Evolutionary conservation across 225 moss, liverwort and hornwort genomes (phyloP), one percentile per base, ranked within the genome.

Genomic region (Pseudisothecium myosuroides): DNA sequence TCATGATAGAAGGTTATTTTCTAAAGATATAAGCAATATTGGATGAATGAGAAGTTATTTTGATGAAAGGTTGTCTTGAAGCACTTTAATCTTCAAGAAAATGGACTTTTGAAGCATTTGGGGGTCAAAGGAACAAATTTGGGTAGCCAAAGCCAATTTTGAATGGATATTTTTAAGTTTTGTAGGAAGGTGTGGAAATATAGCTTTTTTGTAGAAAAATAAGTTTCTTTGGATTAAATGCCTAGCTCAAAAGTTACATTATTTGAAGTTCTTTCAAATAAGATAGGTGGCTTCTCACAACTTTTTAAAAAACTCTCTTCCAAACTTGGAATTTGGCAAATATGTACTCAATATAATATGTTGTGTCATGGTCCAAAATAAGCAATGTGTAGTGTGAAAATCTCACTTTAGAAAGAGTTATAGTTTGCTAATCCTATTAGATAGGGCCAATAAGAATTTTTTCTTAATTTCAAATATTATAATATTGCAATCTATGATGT

Each of bases 281-380:
- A 2, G 4, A 39, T 3, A 69, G 14, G 39, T 23, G 8, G 24
- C 1, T 23, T 68, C 0, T 13, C 1, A n/a, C 4, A 68, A 7
- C 6, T n/a, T 12, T 12, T 21, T 4, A 10, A 12, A 2, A 67
- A n/a, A 7, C 0, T 67, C 4, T n/a, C 1, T 12, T 39, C 4
- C 6, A 67, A 6, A 22, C 12, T 23, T 68, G 23, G 13, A 68
- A 68, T n/a, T n/a, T 68, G 23, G 7, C 12, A 23, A n/a, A 23
- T 68, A 22, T 22, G 7, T 67, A n/a, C 0, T 13, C 22, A n/a
- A 68, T 12, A 39, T n/a, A 5, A 67, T n/a, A 21, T 67, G 0
- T 22, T 68, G 12, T n/a, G 5, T 6, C n/a, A 7, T 13, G 4
- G 5, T 69, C 1, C 1, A 19, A 41, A 74, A 18, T 45, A 73